These are phyloP conservation scores for Sporothrix schenckii DNA, from an alignment of 2,329 filamentous ascomycete species.

Conservation along the genomic window DNA sequence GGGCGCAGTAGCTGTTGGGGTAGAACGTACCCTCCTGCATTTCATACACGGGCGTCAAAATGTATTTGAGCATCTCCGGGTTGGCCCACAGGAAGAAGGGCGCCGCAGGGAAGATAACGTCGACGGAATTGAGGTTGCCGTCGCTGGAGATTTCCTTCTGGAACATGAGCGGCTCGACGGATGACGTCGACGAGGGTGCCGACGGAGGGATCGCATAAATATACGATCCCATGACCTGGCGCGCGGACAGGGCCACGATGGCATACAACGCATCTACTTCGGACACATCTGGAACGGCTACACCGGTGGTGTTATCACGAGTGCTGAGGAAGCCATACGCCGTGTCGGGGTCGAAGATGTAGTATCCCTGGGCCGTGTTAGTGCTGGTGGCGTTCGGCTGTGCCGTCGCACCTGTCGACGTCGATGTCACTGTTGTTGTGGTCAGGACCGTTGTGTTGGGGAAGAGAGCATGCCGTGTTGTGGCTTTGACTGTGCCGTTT, in stretches of 20 bases:
- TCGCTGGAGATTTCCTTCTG: conserved; percentile 85
- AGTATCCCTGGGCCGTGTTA: conserved; percentile 6
- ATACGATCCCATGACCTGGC: conserved; percentile 74
- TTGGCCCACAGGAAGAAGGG: conserved; percentile 88
- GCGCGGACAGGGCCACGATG: conserved; percentile 74
- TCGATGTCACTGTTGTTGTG: neutral
- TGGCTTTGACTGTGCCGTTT: neutral
- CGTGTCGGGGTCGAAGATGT: conserved; percentile 35
- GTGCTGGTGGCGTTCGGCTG: neutral
- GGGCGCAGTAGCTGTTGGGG: conserved; percentile 79
- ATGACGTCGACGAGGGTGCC: conserved; percentile 47
- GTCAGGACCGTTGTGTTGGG: neutral
- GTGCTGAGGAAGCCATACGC: conserved; percentile 54
- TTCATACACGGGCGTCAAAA: conserved; percentile 78
- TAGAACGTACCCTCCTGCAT: conserved; percentile 82
- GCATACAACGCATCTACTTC: conserved; percentile 76
- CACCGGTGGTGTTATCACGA: conserved; percentile 60
- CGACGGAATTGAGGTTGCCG: conserved; percentile 82
- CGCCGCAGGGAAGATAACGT: conserved; percentile 84
- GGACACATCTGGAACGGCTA: conserved; percentile 68
- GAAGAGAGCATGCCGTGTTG: neutral
- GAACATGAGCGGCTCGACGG: conserved; percentile 72
- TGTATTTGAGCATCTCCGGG: conserved; percentile 75
- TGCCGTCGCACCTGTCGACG: neutral
- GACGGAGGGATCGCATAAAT: conserved; percentile 28